Evolutionary conservation across 2,329 filamentous ascomycete genomes (phyloP), one percentile per base, ranked within the genome.

Genomic region (Arthroderma sp.): DNA sequence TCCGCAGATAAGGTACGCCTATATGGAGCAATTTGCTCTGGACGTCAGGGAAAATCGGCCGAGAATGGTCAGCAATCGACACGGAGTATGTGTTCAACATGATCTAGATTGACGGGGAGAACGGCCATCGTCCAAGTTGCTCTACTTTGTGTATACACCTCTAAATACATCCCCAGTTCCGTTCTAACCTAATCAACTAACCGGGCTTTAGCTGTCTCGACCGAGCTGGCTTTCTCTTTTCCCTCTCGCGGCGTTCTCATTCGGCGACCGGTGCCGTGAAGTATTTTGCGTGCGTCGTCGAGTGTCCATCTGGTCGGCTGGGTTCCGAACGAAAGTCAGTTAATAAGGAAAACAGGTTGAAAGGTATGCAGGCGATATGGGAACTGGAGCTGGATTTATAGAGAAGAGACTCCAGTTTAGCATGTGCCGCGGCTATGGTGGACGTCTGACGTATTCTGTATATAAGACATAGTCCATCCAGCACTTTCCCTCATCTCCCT

Each of bases 371-470:
- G 28, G 44, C 44, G 25, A 11, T 19, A 33, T n/a, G 6, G 31
- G 21, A 39, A 38, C 19, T 41, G 52, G 52, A 39, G 37, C 52
- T 39, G 33, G 33, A 21, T 21, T 23, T 9, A 54, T 37, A 53
- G 55, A 35, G 38, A 51, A 43, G 25, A 54, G 39, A 38, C 44
- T 54, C 54, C 54, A 49, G 35, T 43, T 56, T 60, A 55, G 39
- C 59, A 60, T 60, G 59, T 60, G 59, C 59, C 59, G 59, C 59
- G 59, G 56, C 44, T 60, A 35, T 49, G 23, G 23, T 3, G 55
- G 44, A 19, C 21, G 31, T 21, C 54, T 60, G 56, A 54, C 53
- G 56, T 57, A 53, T 52, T 58, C 51, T 15, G 33, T 54, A 37
- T 54, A 54, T 23, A 38, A 37, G 51, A 37, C 33, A 23, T 25